Evolutionary conservation across 768 basidiomycete genomes (phyloP).

Genomic region (Clitopilus passeckerianus): DNA sequence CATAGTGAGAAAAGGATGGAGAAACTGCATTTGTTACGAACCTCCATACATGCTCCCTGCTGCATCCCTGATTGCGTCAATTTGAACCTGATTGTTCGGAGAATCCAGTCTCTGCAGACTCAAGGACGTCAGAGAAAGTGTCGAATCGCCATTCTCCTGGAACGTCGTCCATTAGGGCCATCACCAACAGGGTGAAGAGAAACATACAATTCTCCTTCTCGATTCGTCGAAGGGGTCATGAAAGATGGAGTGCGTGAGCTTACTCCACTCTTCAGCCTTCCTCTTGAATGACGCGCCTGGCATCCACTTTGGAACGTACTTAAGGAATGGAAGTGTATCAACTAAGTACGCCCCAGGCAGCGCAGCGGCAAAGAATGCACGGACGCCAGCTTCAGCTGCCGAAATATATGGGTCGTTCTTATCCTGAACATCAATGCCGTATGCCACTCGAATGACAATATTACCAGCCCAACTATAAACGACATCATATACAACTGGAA

Average conservation of each 20-base stretch:
- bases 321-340: slow-evolving; percentile 32
- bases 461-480: slow-evolving; percentile 32
- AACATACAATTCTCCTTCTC: not conserved
- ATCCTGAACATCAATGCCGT: slow-evolving; percentile 38
- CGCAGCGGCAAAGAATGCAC: slow-evolving; percentile 25
- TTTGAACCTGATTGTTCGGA: not conserved
- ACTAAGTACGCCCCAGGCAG: slow-evolving; percentile 42
- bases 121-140: not conserved
- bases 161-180: not conserved
- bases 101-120: not conserved
- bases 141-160: not conserved
- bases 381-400: slow-evolving; percentile 32
- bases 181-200: not conserved
- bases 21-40: not conserved
- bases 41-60: not conserved
- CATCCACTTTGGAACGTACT: slow-evolving; percentile 49
- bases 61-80: not conserved
- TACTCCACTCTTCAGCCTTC: slow-evolving; percentile 43
- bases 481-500: not conserved
- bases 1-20: not conserved
- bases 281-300: slow-evolving; percentile 58
- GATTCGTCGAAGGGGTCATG: slow-evolving; percentile 25
- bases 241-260: slow-evolving; percentile 26
- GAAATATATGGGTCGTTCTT: slow-evolving; percentile 39
- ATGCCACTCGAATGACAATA: slow-evolving; percentile 36